Base-by-base conservation (phyloP, 78 protist species). In the Capsaspora owczarzaki region DNA sequence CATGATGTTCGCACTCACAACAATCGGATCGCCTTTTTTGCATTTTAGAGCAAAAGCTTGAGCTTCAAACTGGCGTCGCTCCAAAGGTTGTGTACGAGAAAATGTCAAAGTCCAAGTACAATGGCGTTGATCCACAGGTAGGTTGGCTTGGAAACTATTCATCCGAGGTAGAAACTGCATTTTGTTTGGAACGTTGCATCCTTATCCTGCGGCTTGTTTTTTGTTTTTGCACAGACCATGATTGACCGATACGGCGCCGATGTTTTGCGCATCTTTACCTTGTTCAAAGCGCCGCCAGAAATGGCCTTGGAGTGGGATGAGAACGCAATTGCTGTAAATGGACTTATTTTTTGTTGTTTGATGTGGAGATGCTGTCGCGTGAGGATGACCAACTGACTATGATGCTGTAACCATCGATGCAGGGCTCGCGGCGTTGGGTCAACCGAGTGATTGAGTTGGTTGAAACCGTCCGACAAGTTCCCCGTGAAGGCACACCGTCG, bases 201-300 rank as follows among this genome's bases (percentile, higher is more conserved):
- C 76, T 71, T 86, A 82, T 81, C 86, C 83, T 46, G 83, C 90
- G 20, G 90, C 80, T 78, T n/a, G n/a, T n/a, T n/a, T n/a, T n/a
- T n/a, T n/a, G n/a, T 68, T 76, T 37, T 74, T 82, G 29, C 77
- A 87, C 47, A 53, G 23, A 53, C 61, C 46, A 23, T 78, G 53
- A 5, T 82, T 1, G 43, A 29, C 10, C 42, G 8, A 35, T 40
- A 79, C 42, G 89, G 93, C 33, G 82, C 70, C 1, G 93, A 89
- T 12, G 75, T 76, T 4, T 33, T 47, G 42, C 86, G 93, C 25
- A 33, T 87, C 2, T 86, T 63, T 76, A 63, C 89, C 40, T 81
- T 93, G 12, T 93, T 93, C 86, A 87, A 86, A 63, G 96, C 96
- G 19, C 93, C 94, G 47, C 87, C 85, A 20, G 89, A 88, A 29